Base-by-base conservation (phyloP, 2,329 filamentous ascomycete genomes). In the Penicillium sp. region DNA sequence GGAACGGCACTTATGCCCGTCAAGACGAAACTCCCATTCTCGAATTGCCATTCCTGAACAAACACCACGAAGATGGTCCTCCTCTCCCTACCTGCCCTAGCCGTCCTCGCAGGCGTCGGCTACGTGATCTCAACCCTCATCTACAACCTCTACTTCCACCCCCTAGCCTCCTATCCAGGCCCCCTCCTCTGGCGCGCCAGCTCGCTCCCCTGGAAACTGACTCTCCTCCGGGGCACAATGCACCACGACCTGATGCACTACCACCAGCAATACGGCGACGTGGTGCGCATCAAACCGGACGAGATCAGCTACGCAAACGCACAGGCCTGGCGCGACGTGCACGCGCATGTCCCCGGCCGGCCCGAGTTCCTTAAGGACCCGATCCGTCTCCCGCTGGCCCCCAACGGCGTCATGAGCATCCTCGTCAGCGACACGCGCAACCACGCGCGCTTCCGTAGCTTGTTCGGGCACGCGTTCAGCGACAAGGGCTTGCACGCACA, bases 271-370 rank as follows among this genome's bases (percentile, higher is more conserved):
- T 76, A 78, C 54, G 75, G 75, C 8, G 65, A 67, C 9, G 58
- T 73, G 2, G 66, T 79, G 4, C 72, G 75, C 7, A 65, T 78
- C 11, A 68, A 70, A 2, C 76, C 75, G 0, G 70, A 73, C 15
- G 72, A 77, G 60, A 66, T 79, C 11, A 70, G 71, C 60, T 77
- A 79, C 65, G 66, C 66, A 48, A 67, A 73, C 51, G 64, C 66
- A 1, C 67, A 72, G 51, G 75, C 76, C 41, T 76, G 69, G 71
- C 60, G 66, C 8, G 73, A 76, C 19, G 72, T 75, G 50, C 71
- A 74, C 61, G 54, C 38, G 1, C 46, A 38, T 23, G 38, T 45
- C 38, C 52, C 52, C 5, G 52, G 52, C 3, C 52, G 52, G 4
- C 52, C 52, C 2, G 38, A 55, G 41, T 55, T 46, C 23, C 38